Base-by-base conservation (phyloP, 2,329 filamentous ascomycete species). In the Tolypocladium pustulatum region DNA sequence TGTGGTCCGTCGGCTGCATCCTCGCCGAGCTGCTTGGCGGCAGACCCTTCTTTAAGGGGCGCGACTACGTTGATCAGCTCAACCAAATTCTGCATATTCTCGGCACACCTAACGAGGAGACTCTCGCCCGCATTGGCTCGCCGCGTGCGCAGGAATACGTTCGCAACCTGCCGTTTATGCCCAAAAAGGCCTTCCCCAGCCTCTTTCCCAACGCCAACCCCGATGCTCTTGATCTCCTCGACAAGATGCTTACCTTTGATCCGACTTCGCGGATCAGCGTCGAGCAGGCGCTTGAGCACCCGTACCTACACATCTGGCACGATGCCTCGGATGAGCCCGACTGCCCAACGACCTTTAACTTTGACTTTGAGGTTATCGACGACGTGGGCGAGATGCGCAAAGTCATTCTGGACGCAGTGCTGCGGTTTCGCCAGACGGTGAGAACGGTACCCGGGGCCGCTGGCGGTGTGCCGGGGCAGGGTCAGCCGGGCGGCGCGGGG, bases 61-160 rank as follows among this genome's bases (percentile, higher is more conserved):
- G 94, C 62, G 94, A 99, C 78, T 99, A 99, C 70, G 94, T 99
- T 74, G 94, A 99, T 76, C 94, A 99, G 79, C 85, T 99, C 64
- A 99, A 99, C 81, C 94, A 99, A 77, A 99, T 99, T 70, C 83
- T 99, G 58, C 92, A 97, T 79, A 97, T 96, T 72, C 88, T 99
- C 57, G 94, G 94, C 63, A 99, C 93, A 1, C 94, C 94, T 46
- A 96, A 93, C 70, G 93, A 97, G 74, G 91, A 96, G 72, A 99
- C 94, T 0, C 82, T 99, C 25, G 87, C 85, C 32, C 90, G 94
- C 64, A 99, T 99, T 70, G 94, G 94, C 58, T 97, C 92, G 5
- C 91, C 91, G 13, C 89, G 94, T 64, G 94, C 94, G 20, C 94
- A 97, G 76, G 94, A 99, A 75, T 99, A 99, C 76, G 94, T 99